Evolutionary conservation across 2,329 filamentous ascomycete species (phyloP).

Genomic region (Botrytis hyacinthi): DNA sequence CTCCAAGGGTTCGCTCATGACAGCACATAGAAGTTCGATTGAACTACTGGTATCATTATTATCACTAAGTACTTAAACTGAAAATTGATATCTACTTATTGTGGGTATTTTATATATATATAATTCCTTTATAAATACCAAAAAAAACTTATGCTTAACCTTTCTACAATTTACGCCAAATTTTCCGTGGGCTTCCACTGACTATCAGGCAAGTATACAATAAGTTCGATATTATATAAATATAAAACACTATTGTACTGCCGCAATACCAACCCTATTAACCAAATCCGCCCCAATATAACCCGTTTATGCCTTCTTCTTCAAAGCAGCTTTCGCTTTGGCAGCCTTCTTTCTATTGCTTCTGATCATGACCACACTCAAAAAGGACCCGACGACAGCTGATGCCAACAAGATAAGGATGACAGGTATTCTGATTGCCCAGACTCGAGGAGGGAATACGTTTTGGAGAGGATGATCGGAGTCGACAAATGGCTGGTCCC

Average conservation of each 20-base stretch:
- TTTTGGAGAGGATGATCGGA: slow-evolving; percentile 88
- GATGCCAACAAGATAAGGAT: slow-evolving; percentile 90
- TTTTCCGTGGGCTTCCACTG: slow-evolving; percentile 1
- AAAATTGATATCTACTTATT: background rate
- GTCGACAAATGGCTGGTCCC: slow-evolving; percentile 89
- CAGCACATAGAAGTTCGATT: background rate
- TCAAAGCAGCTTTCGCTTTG: slow-evolving; percentile 79
- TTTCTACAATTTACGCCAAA: slow-evolving; percentile 12
- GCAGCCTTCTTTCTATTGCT: slow-evolving; percentile 97
- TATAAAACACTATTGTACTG: background rate
- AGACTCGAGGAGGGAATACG: slow-evolving; percentile 94
- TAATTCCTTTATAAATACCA: background rate
- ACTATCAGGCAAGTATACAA: background rate
- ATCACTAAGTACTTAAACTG: background rate
- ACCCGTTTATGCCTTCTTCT: slow-evolving; percentile 80
- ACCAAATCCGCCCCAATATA: background rate
- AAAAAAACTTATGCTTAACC: slow-evolving; percentile 1
- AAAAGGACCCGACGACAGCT: slow-evolving; percentile 92
- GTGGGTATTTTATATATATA: background rate
- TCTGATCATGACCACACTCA: slow-evolving; percentile 96
- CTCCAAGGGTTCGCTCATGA: background rate
- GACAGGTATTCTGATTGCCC: slow-evolving; percentile 97
- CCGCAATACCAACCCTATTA: slow-evolving; percentile 1
- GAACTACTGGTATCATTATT: background rate
- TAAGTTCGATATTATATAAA: background rate